phyloP scores from a whole-genome alignment of 805 yeast species.

The Pichia nakasei region DNA sequence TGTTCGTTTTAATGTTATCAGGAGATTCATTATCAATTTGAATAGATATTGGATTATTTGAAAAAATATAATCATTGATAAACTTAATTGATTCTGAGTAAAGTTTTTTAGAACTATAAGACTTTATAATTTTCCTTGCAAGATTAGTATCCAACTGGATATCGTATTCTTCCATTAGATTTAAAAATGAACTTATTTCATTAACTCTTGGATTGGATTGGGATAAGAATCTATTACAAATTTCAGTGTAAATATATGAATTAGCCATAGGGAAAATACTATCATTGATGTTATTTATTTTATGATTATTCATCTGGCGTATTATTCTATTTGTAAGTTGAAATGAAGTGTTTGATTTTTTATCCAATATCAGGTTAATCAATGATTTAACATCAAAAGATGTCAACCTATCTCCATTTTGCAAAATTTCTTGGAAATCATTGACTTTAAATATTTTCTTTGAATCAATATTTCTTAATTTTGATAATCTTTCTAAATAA shows the following conservation, averaged over 20 bases:
- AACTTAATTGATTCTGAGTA: slow-evolving; percentile 26
- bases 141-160: slow-evolving; percentile 29
- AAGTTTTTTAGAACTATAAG: slow-evolving; percentile 23
- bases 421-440: slow-evolving; percentile 12
- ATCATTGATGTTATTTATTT: slow-evolving; percentile 3
- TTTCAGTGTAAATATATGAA: slow-evolving; percentile 33
- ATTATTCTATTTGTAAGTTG: slow-evolving; percentile 27
- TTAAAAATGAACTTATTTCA: slow-evolving; percentile 24
- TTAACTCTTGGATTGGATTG: slow-evolving; percentile 19
- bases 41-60: slow-evolving; percentile 9
- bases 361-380: slow-evolving; percentile 15
- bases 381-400: slow-evolving; percentile 20
- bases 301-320: slow-evolving; percentile 21
- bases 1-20: not conserved
- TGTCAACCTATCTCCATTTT: slow-evolving; percentile 17
- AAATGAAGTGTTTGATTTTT: slow-evolving; percentile 15
- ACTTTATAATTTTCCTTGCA: slow-evolving; percentile 30
- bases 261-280: slow-evolving; percentile 30
- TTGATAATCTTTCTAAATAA: slow-evolving; percentile 8
- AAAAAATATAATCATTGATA: slow-evolving; percentile 22
- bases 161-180: slow-evolving; percentile 23
- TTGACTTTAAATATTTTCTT: slow-evolving; percentile 7
- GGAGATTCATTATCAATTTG: not conserved
- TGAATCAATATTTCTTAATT: slow-evolving; percentile 2
- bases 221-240: slow-evolving; percentile 29